These are phyloP conservation scores for Hibiscus syriacus DNA, from an alignment of 345 rosid genomes.

Conservation along the genomic window DNA sequence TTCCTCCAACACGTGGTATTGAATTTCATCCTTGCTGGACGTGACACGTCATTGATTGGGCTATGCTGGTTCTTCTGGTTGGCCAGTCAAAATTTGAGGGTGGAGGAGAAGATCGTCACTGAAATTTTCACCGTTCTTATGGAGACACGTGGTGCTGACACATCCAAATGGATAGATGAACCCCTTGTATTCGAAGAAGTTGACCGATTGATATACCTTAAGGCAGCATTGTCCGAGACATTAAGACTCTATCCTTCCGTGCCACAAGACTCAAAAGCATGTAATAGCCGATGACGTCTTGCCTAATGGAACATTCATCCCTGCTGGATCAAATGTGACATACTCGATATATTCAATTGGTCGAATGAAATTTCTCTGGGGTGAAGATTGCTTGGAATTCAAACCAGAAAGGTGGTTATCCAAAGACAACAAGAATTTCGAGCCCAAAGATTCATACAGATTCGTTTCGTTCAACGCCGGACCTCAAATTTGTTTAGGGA, in stretches of 20 bases:
- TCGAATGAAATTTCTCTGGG: constrained; percentile 60
- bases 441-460: constrained; percentile 34
- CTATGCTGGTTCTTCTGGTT: constrained; percentile 74
- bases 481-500: constrained; percentile 61
- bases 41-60: constrained; percentile 75
- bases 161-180: constrained; percentile 39
- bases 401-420: constrained; percentile 64
- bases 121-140: constrained; percentile 54
- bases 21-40: constrained; percentile 78
- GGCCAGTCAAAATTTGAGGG: constrained; percentile 36
- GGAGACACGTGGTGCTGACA: constrained; percentile 44
- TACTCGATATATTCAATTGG: constrained; percentile 61
- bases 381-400: constrained; percentile 58
- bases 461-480: constrained; percentile 74
- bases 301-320: constrained; percentile 57
- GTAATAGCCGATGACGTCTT: constrained; percentile 50
- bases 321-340: constrained; percentile 55
- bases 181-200: constrained; percentile 57
- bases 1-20: constrained; percentile 63
- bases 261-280: constrained; percentile 68
- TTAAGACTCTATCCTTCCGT: constrained; percentile 67
- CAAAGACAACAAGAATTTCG: constrained; percentile 18
- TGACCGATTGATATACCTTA: constrained; percentile 52
- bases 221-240: constrained; percentile 70
- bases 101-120: constrained; percentile 49